Percentiles rank a stretch among this genome's conserved stretches.
Evolutionary conservation across 2,329 filamentous ascomycete species (phyloP).

Genomic region (Penicillium occitanis): DNA sequence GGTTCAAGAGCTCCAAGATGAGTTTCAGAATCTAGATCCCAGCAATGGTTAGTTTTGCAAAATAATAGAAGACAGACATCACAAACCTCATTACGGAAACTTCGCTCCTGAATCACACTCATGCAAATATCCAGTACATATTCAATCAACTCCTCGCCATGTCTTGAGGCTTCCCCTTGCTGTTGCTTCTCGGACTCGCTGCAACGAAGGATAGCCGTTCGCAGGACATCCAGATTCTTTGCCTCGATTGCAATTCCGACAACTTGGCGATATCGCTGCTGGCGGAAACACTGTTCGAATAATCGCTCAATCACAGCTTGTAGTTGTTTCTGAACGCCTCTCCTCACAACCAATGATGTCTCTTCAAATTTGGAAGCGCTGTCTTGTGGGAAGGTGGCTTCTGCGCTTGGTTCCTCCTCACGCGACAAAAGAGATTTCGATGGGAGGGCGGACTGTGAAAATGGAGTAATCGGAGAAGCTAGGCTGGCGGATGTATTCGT

Average conservation of each 20-base stretch:
- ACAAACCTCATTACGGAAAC: conserved; percentile 68
- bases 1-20: conserved; percentile 91
- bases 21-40: conserved; percentile 71
- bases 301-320: conserved; percentile 82
- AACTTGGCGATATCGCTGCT: conserved; percentile 89
- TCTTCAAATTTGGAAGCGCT: conserved; percentile 56
- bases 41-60: conserved; percentile 9
- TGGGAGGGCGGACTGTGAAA: conserved; percentile 88
- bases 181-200: conserved; percentile 79
- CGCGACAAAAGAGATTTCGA: conserved; percentile 95
- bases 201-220: conserved; percentile 83
- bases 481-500: conserved; percentile 65
- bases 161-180: conserved; percentile 52
- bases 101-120: conserved; percentile 93
- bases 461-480: conserved; percentile 87
- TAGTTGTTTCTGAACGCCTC: conserved; percentile 74
- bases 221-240: conserved; percentile 83
- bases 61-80: neutral
- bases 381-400: conserved; percentile 57
- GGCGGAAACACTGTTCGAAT: conserved; percentile 83
- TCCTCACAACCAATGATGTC: conserved; percentile 65
- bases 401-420: conserved; percentile 63
- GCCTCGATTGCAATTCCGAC: conserved; percentile 96
- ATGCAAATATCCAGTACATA: conserved; percentile 95
- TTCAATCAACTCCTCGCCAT: conserved; percentile 91